phyloP scores from a whole-genome alignment of 192 early-diverging fungal genomes.

The Mortierella hygrophila region DNA sequence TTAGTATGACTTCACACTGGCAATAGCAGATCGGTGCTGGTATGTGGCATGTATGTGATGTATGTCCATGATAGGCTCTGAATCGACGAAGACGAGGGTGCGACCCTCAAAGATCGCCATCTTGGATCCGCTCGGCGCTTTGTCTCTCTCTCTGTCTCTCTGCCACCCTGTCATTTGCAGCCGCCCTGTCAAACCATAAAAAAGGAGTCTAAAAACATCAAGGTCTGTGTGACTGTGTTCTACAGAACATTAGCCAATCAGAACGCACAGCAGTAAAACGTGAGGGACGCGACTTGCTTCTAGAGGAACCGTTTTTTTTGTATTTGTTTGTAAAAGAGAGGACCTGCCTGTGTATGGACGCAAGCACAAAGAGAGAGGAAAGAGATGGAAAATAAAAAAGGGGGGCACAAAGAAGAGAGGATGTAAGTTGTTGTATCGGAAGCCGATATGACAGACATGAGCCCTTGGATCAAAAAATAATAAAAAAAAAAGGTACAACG shows the following conservation, averaged over 20 bases:
- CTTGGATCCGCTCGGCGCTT: background rate
- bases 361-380: no score
- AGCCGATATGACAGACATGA: background rate
- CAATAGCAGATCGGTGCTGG: no score
- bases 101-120: background rate
- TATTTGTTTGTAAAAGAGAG: background rate
- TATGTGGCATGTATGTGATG: no score
- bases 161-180: background rate
- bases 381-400: conserved; percentile 6
- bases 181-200: background rate
- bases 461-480: background rate
- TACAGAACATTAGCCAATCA: background rate
- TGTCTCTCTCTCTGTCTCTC: background rate
- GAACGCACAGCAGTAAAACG: background rate
- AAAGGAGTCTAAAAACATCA: background rate
- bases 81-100: no score
- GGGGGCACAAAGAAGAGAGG: background rate
- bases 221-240: background rate
- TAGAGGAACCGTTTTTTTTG: background rate
- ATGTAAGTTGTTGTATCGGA: background rate
- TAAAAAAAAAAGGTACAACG: background rate
- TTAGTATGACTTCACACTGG: no score
- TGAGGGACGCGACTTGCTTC: conserved; percentile 11
- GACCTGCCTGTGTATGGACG: background rate
- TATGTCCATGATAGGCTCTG: no score